phyloP scores from a whole-genome alignment of 495 filamentous ascomycete genomes.

The Hyaloscypha bicolor region DNA sequence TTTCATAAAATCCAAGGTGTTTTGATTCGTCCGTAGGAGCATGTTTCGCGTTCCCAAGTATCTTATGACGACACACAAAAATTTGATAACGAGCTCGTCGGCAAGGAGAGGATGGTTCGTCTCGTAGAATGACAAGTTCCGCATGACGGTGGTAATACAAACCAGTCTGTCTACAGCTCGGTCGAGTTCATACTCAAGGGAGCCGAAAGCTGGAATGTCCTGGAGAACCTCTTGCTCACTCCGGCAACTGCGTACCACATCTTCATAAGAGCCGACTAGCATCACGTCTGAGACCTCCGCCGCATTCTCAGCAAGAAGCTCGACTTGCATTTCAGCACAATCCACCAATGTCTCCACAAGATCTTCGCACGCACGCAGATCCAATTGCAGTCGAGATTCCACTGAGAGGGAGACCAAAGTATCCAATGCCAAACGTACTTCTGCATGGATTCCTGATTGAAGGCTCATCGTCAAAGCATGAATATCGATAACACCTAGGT shows the following conservation, averaged over 20 bases:
- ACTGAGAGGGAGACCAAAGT: conserved; percentile 73
- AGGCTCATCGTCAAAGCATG: conserved; percentile 89
- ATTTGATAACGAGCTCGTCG: conserved; percentile 73
- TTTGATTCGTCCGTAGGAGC: conserved; percentile 74
- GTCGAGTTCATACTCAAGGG: conserved; percentile 79
- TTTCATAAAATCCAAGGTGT: conserved; percentile 96
- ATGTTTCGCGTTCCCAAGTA: conserved; percentile 89
- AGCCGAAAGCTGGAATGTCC: conserved; percentile 72
- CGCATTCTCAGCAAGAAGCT: conserved; percentile 75
- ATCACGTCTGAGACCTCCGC: conserved; percentile 84
- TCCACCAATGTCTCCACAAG: conserved; percentile 86
- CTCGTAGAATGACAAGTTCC: conserved; percentile 88
- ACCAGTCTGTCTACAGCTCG: conserved; percentile 84
- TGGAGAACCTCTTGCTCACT: conserved; percentile 69
- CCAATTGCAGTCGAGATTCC: conserved; percentile 59
- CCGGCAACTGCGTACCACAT: conserved; percentile 75
- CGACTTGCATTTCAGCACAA: conserved; percentile 85
- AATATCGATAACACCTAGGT: conserved; percentile 87
- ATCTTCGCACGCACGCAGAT: conserved; percentile 80
- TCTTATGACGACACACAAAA: conserved; percentile 77
- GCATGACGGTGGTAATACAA: conserved; percentile 87
- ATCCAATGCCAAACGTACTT: conserved; percentile 87
- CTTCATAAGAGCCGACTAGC: conserved; percentile 80
- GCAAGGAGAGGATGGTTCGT: conserved; percentile 72
- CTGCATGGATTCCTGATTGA: conserved; percentile 87